Conservation (phyloP, 495 filamentous ascomycete species). For the Immersiella caudata region DNA sequence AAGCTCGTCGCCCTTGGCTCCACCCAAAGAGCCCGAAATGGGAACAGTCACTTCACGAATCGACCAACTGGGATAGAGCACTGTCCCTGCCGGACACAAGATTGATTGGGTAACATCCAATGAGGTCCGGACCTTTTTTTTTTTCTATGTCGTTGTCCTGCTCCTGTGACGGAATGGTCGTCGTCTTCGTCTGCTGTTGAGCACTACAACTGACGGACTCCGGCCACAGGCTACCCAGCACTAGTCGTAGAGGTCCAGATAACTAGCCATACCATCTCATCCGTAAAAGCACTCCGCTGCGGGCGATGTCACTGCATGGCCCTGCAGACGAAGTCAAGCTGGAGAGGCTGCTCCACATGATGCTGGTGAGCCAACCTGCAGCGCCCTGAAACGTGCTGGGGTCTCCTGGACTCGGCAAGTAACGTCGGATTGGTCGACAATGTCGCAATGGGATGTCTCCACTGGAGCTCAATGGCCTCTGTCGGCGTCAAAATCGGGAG, state of each 20-base stretch:
- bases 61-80: conserved; percentile 16
- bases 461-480: neutral
- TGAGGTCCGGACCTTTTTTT: conserved; percentile 4
- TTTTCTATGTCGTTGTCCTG: neutral
- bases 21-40: conserved; percentile 10
- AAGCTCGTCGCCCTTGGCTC: conserved; percentile 5
- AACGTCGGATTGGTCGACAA: conserved; percentile 2
- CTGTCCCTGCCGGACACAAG: neutral
- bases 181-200: neutral
- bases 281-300: too few relatives aligned
- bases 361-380: neutral
- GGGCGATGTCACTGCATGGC: too few relatives aligned
- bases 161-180: neutral
- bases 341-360: neutral
- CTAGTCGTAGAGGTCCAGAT: too few relatives aligned
- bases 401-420: neutral
- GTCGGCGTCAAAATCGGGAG: neutral
- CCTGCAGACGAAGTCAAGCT: neutral
- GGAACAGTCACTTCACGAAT: conserved; percentile 6
- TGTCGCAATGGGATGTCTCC: neutral
- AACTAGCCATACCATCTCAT: too few relatives aligned
- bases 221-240: too few relatives aligned
- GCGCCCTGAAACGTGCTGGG: conserved; percentile 14
- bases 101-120: conserved; percentile 9
- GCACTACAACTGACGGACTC: neutral